Conservation (phyloP, 2,329 filamentous ascomycete species). For the Pseudophaeomoniella oleicola region DNA sequence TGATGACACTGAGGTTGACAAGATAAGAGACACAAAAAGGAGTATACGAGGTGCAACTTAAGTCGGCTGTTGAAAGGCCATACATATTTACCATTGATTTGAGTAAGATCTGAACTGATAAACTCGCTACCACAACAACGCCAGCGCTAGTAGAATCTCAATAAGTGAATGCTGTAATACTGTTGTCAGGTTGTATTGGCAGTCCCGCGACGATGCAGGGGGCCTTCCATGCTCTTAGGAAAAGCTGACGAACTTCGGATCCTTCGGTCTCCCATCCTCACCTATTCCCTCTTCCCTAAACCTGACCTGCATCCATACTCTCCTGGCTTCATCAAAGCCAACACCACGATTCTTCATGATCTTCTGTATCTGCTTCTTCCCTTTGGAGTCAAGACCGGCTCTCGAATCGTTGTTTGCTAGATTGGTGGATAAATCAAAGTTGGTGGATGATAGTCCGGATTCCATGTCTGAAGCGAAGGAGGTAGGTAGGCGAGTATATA, state of each 20-base stretch:
- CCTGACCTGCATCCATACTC: slow-evolving; percentile 69
- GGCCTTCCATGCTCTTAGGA: slow-evolving; percentile 33
- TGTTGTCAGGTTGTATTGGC: no score
- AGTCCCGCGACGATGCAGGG: no score
- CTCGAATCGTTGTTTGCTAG: slow-evolving; percentile 65
- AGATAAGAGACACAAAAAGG: no score
- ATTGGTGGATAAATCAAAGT: slow-evolving; percentile 73
- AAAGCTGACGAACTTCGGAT: slow-evolving; percentile 95
- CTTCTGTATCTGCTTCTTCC: slow-evolving; percentile 66
- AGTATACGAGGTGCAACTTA: no score
- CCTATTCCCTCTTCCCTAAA: slow-evolving; percentile 84
- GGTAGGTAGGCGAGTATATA: slow-evolving; percentile 64
- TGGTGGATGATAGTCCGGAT: slow-evolving; percentile 65
- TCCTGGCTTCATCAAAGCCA: slow-evolving; percentile 79
- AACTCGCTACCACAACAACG: no score
- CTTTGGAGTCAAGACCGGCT: slow-evolving; percentile 63
- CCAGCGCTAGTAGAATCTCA: no score
- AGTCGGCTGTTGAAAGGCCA: no score
- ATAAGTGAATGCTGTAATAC: no score
- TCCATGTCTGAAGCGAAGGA: slow-evolving; percentile 77
- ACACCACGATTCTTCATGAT: slow-evolving; percentile 83
- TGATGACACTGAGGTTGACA: no score
- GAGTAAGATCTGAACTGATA: no score
- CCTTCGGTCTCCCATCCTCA: slow-evolving; percentile 70
- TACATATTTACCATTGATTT: no score